These are phyloP conservation scores for Candida maris DNA, from an alignment of 805 yeast species.

Conservation along the genomic window DNA sequence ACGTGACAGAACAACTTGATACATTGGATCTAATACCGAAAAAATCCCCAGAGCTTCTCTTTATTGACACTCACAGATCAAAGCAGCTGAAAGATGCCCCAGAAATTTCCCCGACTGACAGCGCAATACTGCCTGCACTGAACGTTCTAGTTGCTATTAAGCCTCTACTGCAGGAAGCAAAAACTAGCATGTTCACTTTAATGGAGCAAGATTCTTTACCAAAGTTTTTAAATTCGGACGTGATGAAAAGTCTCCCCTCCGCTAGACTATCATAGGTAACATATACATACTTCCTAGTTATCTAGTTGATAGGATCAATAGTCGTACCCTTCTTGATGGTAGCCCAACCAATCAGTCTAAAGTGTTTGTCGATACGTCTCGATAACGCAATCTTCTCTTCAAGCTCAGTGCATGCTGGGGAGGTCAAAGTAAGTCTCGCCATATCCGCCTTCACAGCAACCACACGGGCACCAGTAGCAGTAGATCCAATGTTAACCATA, in stretches of 20 bases:
- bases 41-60: constrained; percentile 1
- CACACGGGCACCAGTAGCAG: constrained; percentile 99
- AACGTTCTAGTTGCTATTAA: constrained; percentile 35
- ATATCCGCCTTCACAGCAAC: constrained; percentile 97
- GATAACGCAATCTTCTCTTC: constrained; percentile 98
- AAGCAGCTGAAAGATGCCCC: constrained; percentile 1
- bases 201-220: constrained; percentile 75
- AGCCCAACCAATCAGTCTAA: constrained; percentile 99
- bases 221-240: constrained; percentile 52
- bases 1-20: background rate
- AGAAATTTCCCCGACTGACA: constrained; percentile 32
- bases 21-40: background rate
- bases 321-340: constrained; percentile 92
- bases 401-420: constrained; percentile 98
- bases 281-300: constrained; percentile 2
- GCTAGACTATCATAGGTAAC: constrained; percentile 3
- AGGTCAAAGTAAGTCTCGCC: constrained; percentile 95
- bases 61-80: constrained; percentile 1
- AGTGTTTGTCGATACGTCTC: constrained; percentile 98
- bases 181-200: constrained; percentile 47
- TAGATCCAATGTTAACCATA: constrained; percentile 99
- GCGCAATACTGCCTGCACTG: constrained; percentile 32
- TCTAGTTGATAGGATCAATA: constrained; percentile 65
- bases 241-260: constrained; percentile 32
- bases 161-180: constrained; percentile 47